A percentile compares a stretch with the other conserved stretches of the same genome.
These are phyloP conservation scores for Suhomyces emberorum DNA, from an alignment of 805 yeast species.

Conservation along the genomic window DNA sequence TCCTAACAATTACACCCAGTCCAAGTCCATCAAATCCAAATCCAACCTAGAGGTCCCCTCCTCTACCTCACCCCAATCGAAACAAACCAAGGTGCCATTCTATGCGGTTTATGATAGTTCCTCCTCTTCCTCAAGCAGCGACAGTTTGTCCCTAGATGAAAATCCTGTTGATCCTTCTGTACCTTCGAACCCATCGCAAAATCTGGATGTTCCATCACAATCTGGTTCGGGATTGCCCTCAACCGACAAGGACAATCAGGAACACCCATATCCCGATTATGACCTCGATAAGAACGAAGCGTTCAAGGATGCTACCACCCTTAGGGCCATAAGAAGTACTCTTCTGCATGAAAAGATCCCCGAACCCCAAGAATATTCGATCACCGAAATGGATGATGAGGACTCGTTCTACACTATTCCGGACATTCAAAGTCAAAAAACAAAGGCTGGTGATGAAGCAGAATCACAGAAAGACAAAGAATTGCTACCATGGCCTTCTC, in stretches of 20 bases:
- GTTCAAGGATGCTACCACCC: not conserved
- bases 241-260: not conserved
- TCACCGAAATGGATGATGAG: not conserved
- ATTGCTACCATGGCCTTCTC: too few species aligned
- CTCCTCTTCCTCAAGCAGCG: not conserved
- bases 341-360: not conserved
- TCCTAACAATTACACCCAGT: too few species aligned
- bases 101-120: slow-evolving; percentile 1
- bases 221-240: not conserved
- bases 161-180: too few species aligned
- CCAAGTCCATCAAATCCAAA: too few species aligned
- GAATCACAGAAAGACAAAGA: not conserved
- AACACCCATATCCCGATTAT: not conserved
- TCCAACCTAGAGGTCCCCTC: too few species aligned
- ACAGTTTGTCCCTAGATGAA: not conserved
- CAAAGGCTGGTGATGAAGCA: not conserved
- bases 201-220: not conserved
- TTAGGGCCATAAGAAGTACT: too few species aligned
- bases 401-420: not conserved
- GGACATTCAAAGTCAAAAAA: not conserved
- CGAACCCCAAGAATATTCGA: slow-evolving; percentile 1
- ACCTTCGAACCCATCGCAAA: too few species aligned
- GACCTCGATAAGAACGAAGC: not conserved
- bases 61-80: not conserved
- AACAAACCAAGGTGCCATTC: not conserved